Evolutionary conservation across 1,139 yeast species (phyloP).

Genomic region (Geotrichum bryndzae): DNA sequence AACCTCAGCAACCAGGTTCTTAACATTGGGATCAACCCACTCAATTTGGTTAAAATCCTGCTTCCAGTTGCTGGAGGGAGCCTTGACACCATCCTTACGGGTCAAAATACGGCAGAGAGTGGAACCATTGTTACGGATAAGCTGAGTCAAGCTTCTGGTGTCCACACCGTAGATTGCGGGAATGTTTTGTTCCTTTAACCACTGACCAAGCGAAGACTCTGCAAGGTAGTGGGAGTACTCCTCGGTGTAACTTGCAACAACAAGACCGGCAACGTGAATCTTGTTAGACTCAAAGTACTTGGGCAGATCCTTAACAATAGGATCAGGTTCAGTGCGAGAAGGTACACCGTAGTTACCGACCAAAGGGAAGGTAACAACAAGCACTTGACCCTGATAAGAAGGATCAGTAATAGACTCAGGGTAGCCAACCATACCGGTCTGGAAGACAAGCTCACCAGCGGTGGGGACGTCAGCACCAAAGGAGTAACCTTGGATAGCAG

Average conservation of each 20-base stretch:
- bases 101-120: slow-evolving; percentile 79
- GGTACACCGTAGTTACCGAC: slow-evolving; percentile 99
- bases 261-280: slow-evolving; percentile 95
- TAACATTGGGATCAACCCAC: slow-evolving; percentile 88
- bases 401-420: slow-evolving; percentile 99
- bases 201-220: slow-evolving; percentile 80
- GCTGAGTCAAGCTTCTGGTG: slow-evolving; percentile 90
- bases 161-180: slow-evolving; percentile 98
- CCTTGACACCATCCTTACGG: slow-evolving; percentile 45
- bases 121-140: slow-evolving; percentile 86
- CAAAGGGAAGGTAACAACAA: slow-evolving; percentile 92
- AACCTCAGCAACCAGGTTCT: slow-evolving; percentile 88
- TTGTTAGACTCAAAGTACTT: slow-evolving; percentile 85
- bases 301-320: slow-evolving; percentile 68
- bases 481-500: slow-evolving; percentile 89
- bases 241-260: slow-evolving; percentile 95
- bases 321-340: slow-evolving; percentile 72
- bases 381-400: slow-evolving; percentile 94
- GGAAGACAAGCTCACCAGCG: slow-evolving; percentile 98
- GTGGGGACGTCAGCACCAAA: slow-evolving; percentile 87
- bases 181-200: slow-evolving; percentile 87
- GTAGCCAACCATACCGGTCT: slow-evolving; percentile 99
- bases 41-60: slow-evolving; percentile 67
- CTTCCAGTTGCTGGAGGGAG: slow-evolving; percentile 50
- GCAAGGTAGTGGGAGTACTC: slow-evolving; percentile 93